phyloP scores from a whole-genome alignment of 495 filamentous ascomycete genomes.

The Penicillium verhagenii region DNA sequence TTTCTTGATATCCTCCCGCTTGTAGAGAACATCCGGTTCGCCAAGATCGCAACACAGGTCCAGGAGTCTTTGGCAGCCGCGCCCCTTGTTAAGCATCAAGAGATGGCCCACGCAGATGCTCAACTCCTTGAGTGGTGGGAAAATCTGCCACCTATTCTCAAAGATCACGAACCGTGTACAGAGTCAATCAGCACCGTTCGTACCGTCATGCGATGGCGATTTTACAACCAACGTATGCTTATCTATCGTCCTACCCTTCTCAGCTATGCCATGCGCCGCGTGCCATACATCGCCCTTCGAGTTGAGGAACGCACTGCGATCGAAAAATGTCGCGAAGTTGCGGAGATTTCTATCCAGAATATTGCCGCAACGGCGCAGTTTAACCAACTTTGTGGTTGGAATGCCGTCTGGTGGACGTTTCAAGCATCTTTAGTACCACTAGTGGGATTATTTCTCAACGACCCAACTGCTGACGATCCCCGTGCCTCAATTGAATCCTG shows the following conservation, averaged over 20 bases:
- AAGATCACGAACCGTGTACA: conserved; percentile 66
- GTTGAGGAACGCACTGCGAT: conserved; percentile 71
- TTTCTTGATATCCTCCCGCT: conserved; percentile 64
- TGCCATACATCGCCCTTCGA: conserved; percentile 52
- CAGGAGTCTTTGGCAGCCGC: conserved; percentile 73
- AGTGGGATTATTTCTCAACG: conserved; percentile 67
- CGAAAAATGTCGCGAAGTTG: conserved; percentile 65
- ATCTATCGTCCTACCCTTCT: conserved; percentile 75
- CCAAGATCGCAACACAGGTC: conserved; percentile 74
- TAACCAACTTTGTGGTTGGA: conserved; percentile 79
- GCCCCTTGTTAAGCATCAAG: conserved; percentile 62
- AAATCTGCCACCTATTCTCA: conserved; percentile 68
- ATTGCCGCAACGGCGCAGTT: conserved; percentile 64
- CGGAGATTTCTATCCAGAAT: conserved; percentile 68
- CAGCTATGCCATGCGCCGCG: conserved; percentile 65
- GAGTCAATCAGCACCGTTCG: conserved; percentile 67
- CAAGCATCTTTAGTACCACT: conserved; percentile 78
- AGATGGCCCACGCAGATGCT: conserved; percentile 61
- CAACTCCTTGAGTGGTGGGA: conserved; percentile 71
- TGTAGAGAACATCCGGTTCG: conserved; percentile 76
- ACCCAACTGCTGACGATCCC: conserved; percentile 50
- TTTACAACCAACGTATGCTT: conserved; percentile 74
- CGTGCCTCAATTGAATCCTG: conserved; percentile 51
- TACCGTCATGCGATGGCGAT: conserved; percentile 80
- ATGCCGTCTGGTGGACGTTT: conserved; percentile 80